Conservation (phyloP, 2,329 filamentous ascomycete species). For the Nemania sp. region DNA sequence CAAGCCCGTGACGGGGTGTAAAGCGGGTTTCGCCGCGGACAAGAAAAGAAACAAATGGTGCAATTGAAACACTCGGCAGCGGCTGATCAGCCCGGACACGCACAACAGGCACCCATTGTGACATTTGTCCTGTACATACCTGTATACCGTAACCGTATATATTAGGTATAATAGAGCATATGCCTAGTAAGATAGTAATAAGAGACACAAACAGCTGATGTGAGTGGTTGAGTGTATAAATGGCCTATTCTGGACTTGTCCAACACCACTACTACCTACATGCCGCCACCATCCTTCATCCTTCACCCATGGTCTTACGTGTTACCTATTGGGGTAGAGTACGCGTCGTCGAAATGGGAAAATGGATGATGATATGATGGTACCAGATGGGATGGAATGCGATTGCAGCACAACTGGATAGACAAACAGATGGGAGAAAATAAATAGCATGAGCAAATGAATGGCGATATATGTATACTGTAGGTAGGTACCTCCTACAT, state of each 20-base stretch:
- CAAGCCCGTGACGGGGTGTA: constrained; percentile 21
- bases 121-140: no score
- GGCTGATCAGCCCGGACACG: constrained; percentile 28
- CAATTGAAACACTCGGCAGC: constrained; percentile 30
- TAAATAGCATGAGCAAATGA: not conserved
- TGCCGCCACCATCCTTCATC: not conserved
- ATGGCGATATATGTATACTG: no score
- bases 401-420: no score
- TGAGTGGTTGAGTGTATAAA: constrained; percentile 12
- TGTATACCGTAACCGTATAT: no score
- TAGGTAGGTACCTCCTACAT: no score
- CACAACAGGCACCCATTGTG: not conserved
- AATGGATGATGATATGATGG: constrained; percentile 1
- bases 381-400: not conserved
- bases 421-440: not conserved
- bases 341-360: constrained; percentile 9
- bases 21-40: constrained; percentile 25
- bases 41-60: constrained; percentile 31
- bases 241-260: constrained; percentile 23
- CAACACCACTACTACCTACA: constrained; percentile 3
- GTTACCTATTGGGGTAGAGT: not conserved
- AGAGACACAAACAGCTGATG: constrained; percentile 12
- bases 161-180: no score
- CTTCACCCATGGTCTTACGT: constrained; percentile 10
- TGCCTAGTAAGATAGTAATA: not conserved